Conservation (phyloP, 2,329 filamentous ascomycete genomes). For the Stemphylium vesicarium region DNA sequence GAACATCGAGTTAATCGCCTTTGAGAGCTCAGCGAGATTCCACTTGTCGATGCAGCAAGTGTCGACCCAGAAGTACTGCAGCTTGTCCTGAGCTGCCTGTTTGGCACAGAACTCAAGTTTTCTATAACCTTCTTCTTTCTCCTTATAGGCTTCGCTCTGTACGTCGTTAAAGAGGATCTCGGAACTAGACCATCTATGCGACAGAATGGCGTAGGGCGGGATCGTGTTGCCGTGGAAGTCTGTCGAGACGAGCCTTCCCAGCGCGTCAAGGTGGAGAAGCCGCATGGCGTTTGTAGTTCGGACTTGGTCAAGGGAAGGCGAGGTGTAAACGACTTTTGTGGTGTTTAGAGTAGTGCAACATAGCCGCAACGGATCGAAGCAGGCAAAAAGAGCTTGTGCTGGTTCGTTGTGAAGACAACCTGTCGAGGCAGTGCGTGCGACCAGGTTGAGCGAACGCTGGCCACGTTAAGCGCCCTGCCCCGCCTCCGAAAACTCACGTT, state of each 20-base stretch:
- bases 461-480: no score
- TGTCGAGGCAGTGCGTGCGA: no score
- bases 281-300: neutral
- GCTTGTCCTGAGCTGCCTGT: constrained; percentile 24
- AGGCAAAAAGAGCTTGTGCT: no score
- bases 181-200: constrained; percentile 41
- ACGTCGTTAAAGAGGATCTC: constrained; percentile 39
- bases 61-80: constrained; percentile 31
- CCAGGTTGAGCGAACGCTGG: no score
- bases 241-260: constrained; percentile 16
- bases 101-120: constrained; percentile 29
- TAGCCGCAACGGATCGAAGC: no score
- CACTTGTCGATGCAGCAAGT: constrained; percentile 32
- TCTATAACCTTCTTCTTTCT: constrained; percentile 18
- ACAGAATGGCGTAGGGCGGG: constrained; percentile 44
- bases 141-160: constrained; percentile 12
- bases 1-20: neutral
- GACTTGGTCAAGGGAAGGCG: no score
- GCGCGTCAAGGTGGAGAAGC: constrained; percentile 5
- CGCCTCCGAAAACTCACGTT: no score
- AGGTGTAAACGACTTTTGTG: no score
- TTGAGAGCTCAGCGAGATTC: neutral
- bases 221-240: constrained; percentile 19
- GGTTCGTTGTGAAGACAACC: no score
- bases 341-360: no score